Evolutionary conservation across 106 monocot genomes (phyloP).

Genomic region (Allium fistulosum): DNA sequence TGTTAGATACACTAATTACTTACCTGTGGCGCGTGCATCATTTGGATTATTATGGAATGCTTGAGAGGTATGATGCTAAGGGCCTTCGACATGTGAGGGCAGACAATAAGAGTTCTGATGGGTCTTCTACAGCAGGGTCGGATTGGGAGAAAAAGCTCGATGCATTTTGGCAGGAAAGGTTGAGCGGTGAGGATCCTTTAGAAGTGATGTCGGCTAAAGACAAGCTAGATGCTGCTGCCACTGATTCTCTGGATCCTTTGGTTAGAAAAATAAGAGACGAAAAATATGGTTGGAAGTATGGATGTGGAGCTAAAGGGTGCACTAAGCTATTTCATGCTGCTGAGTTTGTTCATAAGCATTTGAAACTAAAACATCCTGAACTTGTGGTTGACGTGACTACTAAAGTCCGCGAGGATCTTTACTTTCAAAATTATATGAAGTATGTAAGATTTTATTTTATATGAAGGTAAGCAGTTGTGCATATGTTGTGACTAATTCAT

Average conservation of each 20-base stretch:
- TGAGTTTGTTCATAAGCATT: conserved; percentile 99
- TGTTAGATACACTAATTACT: conserved; percentile 87
- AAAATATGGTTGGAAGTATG: conserved; percentile 99
- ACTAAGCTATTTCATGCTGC: conserved; percentile 98
- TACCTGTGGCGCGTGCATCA: conserved; percentile 95
- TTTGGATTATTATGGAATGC: conserved; percentile 90
- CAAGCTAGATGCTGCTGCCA: conserved; percentile 83
- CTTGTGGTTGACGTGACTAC: conserved; percentile 77
- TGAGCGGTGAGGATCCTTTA: conserved; percentile 69
- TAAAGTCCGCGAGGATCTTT: conserved; percentile 93
- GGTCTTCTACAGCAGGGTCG: conserved; percentile 14
- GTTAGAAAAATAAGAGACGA: conserved; percentile 99
- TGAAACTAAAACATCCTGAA: conserved; percentile 89
- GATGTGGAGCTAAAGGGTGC: conserved; percentile 98
- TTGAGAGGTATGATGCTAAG: conserved; percentile 70
- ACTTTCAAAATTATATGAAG: conserved; percentile 99
- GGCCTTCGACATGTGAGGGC: conserved; percentile 79
- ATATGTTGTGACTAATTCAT: no score
- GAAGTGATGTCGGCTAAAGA: conserved; percentile 77
- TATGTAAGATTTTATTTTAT: conserved; percentile 27
- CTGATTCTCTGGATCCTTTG: conserved; percentile 78
- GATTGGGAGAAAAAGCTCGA: conserved; percentile 97
- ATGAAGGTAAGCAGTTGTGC: neutral
- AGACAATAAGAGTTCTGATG: conserved; percentile 51
- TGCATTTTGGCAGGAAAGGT: conserved; percentile 76